A percentile compares a stretch with the other conserved stretches of the same genome.
These are phyloP conservation scores for Boletus tylopilopsis DNA, from an alignment of 768 basidiomycete species.

Conservation along the genomic window DNA sequence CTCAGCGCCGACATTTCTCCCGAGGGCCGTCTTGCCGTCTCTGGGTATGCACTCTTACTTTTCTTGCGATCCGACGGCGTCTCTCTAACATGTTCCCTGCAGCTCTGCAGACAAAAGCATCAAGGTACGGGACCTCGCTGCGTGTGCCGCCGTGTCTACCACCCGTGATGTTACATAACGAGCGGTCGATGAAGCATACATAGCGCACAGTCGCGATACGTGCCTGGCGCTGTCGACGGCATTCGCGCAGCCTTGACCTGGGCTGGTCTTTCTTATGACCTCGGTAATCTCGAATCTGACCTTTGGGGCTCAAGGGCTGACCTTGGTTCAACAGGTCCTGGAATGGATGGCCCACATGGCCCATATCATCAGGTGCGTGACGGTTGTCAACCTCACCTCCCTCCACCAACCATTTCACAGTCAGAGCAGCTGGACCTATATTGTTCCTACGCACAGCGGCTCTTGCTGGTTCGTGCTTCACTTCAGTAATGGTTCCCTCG, in stretches of 20 bases:
- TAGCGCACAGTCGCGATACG: conserved; percentile 67
- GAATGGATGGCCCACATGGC: conserved; percentile 64
- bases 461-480: conserved; percentile 61
- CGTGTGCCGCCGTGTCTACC: conserved; percentile 72
- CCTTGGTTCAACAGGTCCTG: conserved; percentile 58
- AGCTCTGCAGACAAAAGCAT: conserved; percentile 87
- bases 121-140: conserved; percentile 82
- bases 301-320: not conserved
- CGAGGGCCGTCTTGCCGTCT: conserved; percentile 73
- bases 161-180: no score
- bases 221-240: conserved; percentile 81
- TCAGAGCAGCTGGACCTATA: conserved; percentile 90
- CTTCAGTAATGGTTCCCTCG: no score
- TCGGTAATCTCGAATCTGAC: conserved; percentile 50
- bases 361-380: conserved; percentile 80
- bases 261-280: conserved; percentile 91
- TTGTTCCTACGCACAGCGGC: conserved; percentile 60
- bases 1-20: conserved; percentile 79
- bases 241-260: conserved; percentile 76
- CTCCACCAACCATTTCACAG: conserved; percentile 39
- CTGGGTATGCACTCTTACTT: conserved; percentile 58
- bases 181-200: no score
- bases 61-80: not conserved
- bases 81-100: not conserved
- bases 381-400: not conserved